Evolutionary conservation across 352 stramenopile genomes (phyloP), one percentile per base, ranked within the genome.

Genomic region (Pythium aphanidermatum): DNA sequence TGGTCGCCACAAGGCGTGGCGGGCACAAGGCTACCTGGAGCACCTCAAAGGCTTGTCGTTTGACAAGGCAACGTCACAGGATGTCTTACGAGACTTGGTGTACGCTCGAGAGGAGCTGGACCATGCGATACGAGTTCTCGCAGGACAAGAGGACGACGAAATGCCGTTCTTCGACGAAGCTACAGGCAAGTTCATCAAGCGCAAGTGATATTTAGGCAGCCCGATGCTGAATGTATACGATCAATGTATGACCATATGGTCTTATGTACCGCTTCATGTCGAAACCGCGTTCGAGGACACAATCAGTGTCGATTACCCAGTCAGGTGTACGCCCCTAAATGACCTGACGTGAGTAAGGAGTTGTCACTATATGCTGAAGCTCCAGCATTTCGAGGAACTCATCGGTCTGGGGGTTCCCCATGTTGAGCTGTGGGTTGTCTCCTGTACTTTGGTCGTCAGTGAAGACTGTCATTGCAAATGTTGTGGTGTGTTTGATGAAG

Each of bases 361-460:
- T 70, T 11, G 96, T 99, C 8, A 98, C 73, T 17, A 92, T 77
- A 55, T 98, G 96, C n/a, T 77, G 71, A 17, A 98, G 65, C 52
- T 95, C 90, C 26, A 99, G 67, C 35, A 97, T 60, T 38, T 87
- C 65, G 40, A 99, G 58, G 23, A 98, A 68, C 42, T 82, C 41
- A 60, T 99, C 96, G 1, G 95, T 99, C 58, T 98, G 95, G 6
- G 92, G 95, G 51, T 98, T 99, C 2, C 95, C 94, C n/a, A 44
- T 63, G 51, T 24, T 61, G 38, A 17, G 55, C 25, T n/a, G n/a
- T n/a, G n/a, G n/a, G n/a, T n/a, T n/a, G n/a, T n/a, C n/a, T n/a
- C n/a, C n/a, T n/a, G n/a, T n/a, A n/a, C n/a, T n/a, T n/a, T n/a
- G n/a, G n/a, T n/a, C n/a, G n/a, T n/a, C n/a, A n/a, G n/a, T n/a